These are phyloP conservation scores for Myxozyma monticola DNA, from an alignment of 805 yeast genomes.

Conservation along the genomic window DNA sequence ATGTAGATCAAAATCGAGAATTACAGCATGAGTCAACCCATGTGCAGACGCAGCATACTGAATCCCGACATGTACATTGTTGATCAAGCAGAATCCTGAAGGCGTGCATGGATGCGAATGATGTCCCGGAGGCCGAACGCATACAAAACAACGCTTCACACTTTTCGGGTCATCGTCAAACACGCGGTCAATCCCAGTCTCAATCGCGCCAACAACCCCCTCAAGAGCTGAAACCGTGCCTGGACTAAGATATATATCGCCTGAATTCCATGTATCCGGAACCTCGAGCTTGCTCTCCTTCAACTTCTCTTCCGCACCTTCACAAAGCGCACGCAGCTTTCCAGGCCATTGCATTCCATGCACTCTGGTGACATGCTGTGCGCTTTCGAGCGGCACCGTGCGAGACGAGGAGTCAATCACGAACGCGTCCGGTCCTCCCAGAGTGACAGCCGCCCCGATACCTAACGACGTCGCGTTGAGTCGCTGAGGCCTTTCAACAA, in stretches of 20 bases:
- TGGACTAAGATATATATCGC: constrained; percentile 73
- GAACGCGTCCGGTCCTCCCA: constrained; percentile 54
- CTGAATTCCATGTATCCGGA: constrained; percentile 78
- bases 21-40: constrained; percentile 75
- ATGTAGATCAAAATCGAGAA: constrained; percentile 79
- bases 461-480: constrained; percentile 76
- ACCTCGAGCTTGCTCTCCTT: constrained; percentile 62
- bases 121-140: constrained; percentile 53
- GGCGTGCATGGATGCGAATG: constrained; percentile 84
- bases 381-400: constrained; percentile 35
- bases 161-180: constrained; percentile 40
- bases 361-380: constrained; percentile 59
- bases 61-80: constrained; percentile 77
- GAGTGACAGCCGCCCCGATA: constrained; percentile 68
- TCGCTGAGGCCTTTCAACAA: constrained; percentile 82
- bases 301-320: constrained; percentile 57
- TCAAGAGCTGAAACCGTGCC: constrained; percentile 68
- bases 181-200: constrained; percentile 62
- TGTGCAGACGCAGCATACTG: constrained; percentile 68
- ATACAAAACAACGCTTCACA: constrained; percentile 18
- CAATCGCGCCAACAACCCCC: constrained; percentile 77
- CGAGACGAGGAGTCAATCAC: constrained; percentile 9
- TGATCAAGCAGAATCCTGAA: constrained; percentile 78
- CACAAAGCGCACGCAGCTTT: constrained; percentile 57
- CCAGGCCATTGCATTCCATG: constrained; percentile 78